Evolutionary conservation across 2,329 filamentous ascomycete genomes (phyloP).

Genomic region (Alternaria viburni): DNA sequence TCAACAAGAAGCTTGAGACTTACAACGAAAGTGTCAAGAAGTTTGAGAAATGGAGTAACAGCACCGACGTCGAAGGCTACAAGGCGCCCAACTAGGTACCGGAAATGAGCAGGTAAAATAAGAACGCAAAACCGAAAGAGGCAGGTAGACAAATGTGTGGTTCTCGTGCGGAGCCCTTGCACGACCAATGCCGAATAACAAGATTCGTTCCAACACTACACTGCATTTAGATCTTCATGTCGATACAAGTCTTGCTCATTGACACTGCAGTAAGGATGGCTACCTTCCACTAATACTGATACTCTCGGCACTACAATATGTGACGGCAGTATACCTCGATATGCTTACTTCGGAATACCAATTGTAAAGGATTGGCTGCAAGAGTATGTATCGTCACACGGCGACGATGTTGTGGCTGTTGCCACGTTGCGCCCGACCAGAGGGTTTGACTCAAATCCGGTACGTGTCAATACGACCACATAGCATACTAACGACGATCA

Average conservation of each 20-base stretch:
- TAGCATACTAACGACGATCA: background rate
- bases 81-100: conserved; percentile 26
- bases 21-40: conserved; percentile 58
- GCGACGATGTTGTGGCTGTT: conserved; percentile 9
- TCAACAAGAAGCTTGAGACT: conserved; percentile 59
- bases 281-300: background rate
- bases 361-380: background rate
- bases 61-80: conserved; percentile 55
- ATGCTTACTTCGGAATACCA: background rate
- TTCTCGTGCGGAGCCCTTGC: background rate
- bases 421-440: conserved; percentile 23
- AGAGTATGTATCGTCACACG: conserved; percentile 11
- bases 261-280: background rate
- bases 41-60: conserved; percentile 58
- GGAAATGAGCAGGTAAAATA: background rate
- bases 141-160: background rate
- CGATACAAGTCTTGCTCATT: background rate
- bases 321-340: background rate
- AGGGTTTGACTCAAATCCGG: background rate
- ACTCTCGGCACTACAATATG: background rate
- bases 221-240: background rate
- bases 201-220: background rate
- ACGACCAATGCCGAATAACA: background rate
- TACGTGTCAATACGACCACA: background rate
- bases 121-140: background rate